These are phyloP conservation scores for Peribolospora baueri DNA, from an alignment of 768 basidiomycete species.

Conservation along the genomic window DNA sequence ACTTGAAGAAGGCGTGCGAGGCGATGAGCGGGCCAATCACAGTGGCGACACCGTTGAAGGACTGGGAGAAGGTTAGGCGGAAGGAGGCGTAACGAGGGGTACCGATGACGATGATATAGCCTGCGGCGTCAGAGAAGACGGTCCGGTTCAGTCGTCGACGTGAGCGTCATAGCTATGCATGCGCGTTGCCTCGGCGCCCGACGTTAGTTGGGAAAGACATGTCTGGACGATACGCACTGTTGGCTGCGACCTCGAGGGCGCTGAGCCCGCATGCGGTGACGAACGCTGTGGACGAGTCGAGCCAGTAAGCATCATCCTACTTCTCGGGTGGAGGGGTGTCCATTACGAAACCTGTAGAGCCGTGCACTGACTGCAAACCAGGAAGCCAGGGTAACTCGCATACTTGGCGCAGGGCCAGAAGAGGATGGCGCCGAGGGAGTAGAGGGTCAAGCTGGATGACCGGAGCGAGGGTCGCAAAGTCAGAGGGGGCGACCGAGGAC, in stretches of 20 bases:
- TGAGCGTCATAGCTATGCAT: slow-evolving; percentile 26
- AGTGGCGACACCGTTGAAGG: slow-evolving; percentile 50
- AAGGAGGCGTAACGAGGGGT: slow-evolving; percentile 45
- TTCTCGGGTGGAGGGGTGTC: too few species aligned
- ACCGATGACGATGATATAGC: slow-evolving; percentile 27
- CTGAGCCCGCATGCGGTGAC: slow-evolving; percentile 29
- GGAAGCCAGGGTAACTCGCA: slow-evolving; percentile 41
- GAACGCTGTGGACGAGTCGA: slow-evolving; percentile 20
- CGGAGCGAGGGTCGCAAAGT: not conserved
- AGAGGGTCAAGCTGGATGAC: slow-evolving; percentile 9
- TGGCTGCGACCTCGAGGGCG: slow-evolving; percentile 26
- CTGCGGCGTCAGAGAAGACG: too few species aligned
- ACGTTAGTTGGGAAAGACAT: slow-evolving; percentile 10
- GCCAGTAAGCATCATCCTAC: slow-evolving; percentile 50
- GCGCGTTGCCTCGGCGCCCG: slow-evolving; percentile 50
- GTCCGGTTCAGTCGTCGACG: not conserved
- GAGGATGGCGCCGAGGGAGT: slow-evolving; percentile 37
- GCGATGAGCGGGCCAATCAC: slow-evolving; percentile 49
- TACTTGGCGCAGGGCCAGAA: slow-evolving; percentile 57
- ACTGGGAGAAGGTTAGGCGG: slow-evolving; percentile 54
- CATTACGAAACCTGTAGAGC: too few species aligned
- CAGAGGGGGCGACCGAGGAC: slow-evolving; percentile 11
- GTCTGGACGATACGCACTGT: not conserved
- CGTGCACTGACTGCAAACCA: not conserved
- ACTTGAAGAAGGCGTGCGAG: slow-evolving; percentile 42